These are phyloP conservation scores for Skeletonema costatum DNA, from an alignment of 108 stramenopile genomes.

Conservation along the genomic window DNA sequence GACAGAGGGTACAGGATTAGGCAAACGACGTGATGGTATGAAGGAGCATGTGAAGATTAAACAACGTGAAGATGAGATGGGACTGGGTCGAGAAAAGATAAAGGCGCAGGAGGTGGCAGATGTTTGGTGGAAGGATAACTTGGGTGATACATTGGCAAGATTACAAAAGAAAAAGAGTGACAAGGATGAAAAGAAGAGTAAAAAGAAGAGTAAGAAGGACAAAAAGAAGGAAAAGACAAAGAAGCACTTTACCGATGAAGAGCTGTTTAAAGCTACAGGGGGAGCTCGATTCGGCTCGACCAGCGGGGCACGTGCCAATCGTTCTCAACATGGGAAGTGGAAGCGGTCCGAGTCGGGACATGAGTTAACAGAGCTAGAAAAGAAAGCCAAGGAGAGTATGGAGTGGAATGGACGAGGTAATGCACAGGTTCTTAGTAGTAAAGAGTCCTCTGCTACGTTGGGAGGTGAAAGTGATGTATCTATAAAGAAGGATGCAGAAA, in stretches of 20 bases:
- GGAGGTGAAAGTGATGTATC: neutral
- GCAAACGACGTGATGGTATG: slow-evolving; percentile 86
- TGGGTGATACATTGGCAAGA: slow-evolving; percentile 80
- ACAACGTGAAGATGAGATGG: slow-evolving; percentile 79
- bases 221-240: slow-evolving; percentile 37
- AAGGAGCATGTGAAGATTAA: slow-evolving; percentile 75
- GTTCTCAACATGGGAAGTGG: slow-evolving; percentile 88
- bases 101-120: slow-evolving; percentile 39
- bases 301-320: slow-evolving; percentile 63
- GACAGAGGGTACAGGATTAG: slow-evolving; percentile 89
- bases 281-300: slow-evolving; percentile 71
- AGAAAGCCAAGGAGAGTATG: slow-evolving; percentile 47
- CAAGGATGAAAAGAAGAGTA: slow-evolving; percentile 40
- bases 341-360: slow-evolving; percentile 68
- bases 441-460: slow-evolving; percentile 15
- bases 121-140: slow-evolving; percentile 85
- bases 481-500: slow-evolving; percentile 10
- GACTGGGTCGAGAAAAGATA: slow-evolving; percentile 60
- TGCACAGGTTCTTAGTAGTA: slow-evolving; percentile 43
- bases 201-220: slow-evolving; percentile 32
- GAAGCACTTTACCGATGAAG: slow-evolving; percentile 76
- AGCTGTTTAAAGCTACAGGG: slow-evolving; percentile 89
- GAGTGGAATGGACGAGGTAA: slow-evolving; percentile 82
- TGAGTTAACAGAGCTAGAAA: slow-evolving; percentile 43
- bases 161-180: slow-evolving; percentile 36